phyloP scores from a whole-genome alignment of 1,284 basidiomycete genomes.

The Afroboletus lepidellus region DNA sequence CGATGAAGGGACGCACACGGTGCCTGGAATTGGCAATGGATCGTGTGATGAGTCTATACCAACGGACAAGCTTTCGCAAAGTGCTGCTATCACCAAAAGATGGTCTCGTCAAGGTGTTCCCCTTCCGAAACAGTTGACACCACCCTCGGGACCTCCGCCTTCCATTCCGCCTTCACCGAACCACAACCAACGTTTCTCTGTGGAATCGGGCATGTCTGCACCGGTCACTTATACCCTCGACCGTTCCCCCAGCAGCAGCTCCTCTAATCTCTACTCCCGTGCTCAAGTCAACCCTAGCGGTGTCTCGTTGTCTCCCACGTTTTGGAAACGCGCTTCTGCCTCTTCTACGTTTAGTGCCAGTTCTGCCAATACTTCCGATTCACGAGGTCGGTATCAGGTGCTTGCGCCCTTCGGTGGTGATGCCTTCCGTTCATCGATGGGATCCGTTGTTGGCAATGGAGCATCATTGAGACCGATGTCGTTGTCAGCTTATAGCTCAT shows the following conservation, averaged over 20 bases:
- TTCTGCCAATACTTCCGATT: slow-evolving; percentile 48
- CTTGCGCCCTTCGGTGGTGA: slow-evolving; percentile 10
- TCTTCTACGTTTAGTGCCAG: slow-evolving; percentile 53
- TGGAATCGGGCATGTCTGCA: slow-evolving; percentile 26
- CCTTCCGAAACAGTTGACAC: slow-evolving; percentile 52
- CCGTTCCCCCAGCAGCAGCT: slow-evolving; percentile 42
- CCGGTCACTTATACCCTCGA: slow-evolving; percentile 39
- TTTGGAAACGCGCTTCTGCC: slow-evolving; percentile 58
- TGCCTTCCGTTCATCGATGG: slow-evolving; percentile 9
- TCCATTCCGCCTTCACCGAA: slow-evolving; percentile 39
- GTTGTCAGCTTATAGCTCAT: slow-evolving; percentile 15
- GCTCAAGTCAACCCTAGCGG: slow-evolving; percentile 45
- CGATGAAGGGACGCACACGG: not conserved
- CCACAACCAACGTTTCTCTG: slow-evolving; percentile 17
- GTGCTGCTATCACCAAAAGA: slow-evolving; percentile 40
- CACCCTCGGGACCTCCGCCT: slow-evolving; percentile 59
- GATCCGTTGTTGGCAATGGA: slow-evolving; percentile 5
- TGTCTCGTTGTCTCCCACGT: slow-evolving; percentile 48
- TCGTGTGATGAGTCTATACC: not conserved
- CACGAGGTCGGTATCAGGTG: slow-evolving; percentile 32
- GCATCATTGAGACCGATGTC: slow-evolving; percentile 21
- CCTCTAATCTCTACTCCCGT: slow-evolving; percentile 37
- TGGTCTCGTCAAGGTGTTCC: slow-evolving; percentile 59
- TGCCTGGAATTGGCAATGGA: slow-evolving; percentile 1
- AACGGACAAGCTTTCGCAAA: slow-evolving; percentile 16